phyloP scores from a whole-genome alignment of 2,329 filamentous ascomycete genomes.

The Cercospora sp. region DNA sequence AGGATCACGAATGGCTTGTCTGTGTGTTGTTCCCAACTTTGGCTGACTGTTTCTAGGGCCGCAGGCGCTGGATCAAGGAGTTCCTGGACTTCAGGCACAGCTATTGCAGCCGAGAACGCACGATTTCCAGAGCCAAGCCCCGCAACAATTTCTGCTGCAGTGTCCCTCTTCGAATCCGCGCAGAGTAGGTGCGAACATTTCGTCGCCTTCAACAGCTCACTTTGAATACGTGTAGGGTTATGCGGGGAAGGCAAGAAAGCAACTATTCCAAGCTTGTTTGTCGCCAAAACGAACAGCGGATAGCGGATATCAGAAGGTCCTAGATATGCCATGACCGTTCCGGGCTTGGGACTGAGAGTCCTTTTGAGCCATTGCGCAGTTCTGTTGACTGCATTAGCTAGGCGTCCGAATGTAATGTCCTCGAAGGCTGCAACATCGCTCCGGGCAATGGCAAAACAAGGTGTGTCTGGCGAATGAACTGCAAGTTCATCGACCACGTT shows the following conservation, averaged over 20 bases:
- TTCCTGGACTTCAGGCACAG: not conserved
- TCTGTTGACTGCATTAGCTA: constrained; percentile 9
- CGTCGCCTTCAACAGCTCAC: not conserved
- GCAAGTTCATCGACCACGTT: not conserved
- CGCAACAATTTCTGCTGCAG: not conserved
- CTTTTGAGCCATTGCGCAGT: constrained; percentile 9
- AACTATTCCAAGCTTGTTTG: not conserved
- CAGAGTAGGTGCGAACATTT: not conserved
- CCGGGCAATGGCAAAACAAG: not conserved
- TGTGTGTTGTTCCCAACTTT: not conserved
- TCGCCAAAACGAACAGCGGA: not conserved
- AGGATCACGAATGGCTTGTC: constrained; percentile 14
- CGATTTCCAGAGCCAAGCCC: not conserved
- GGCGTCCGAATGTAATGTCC: not conserved
- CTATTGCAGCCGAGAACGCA: not conserved
- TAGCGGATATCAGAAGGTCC: constrained; percentile 13
- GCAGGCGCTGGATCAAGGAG: not conserved
- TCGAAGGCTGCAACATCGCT: not conserved
- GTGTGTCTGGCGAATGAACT: not conserved
- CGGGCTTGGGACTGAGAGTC: not conserved
- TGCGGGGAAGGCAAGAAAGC: constrained; percentile 9
- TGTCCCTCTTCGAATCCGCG: not conserved
- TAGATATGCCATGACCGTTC: constrained; percentile 3
- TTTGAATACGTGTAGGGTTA: not conserved
- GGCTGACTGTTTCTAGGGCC: not conserved